Conservation (phyloP, 2,329 filamentous ascomycete genomes). For the Byssochlamys sp. region DNA sequence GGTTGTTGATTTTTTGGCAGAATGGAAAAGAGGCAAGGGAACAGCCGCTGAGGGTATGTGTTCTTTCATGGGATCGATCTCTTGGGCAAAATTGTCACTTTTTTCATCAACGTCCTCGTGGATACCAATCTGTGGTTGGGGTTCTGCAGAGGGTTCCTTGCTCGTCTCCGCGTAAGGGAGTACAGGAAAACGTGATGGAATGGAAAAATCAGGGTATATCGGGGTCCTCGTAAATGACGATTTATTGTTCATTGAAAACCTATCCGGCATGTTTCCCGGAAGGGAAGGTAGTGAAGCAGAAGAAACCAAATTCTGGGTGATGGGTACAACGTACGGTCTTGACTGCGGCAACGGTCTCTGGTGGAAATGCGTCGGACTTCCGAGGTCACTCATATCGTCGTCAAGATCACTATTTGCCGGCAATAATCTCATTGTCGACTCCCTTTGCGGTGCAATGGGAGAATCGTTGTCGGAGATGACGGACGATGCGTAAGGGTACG, state of each 20-base stretch:
- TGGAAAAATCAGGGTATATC: not conserved
- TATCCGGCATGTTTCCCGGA: conserved; percentile 7
- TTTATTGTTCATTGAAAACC: not conserved
- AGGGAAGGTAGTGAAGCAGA: conserved; percentile 5
- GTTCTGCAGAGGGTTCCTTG: not conserved
- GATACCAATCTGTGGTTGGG: not conserved
- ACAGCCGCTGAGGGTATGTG: not conserved
- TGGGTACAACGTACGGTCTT: conserved; percentile 30
- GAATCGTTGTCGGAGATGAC: conserved; percentile 21
- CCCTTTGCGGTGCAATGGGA: conserved; percentile 11
- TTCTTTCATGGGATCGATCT: not conserved
- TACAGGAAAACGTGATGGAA: not conserved
- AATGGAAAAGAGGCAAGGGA: not conserved
- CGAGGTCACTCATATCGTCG: conserved; percentile 19
- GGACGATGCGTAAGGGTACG: conserved; percentile 27
- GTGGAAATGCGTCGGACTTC: conserved; percentile 17
- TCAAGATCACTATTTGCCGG: conserved; percentile 31
- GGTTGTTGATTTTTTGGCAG: not conserved
- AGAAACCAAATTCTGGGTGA: conserved; percentile 8
- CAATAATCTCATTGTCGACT: conserved; percentile 37
- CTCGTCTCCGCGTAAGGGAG: not conserved
- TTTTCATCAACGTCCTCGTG: not conserved
- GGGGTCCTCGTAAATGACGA: not conserved
- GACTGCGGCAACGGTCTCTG: conserved; percentile 16
- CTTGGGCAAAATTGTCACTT: not conserved